A percentile compares a stretch with the other conserved stretches of the same genome.
Evolutionary conservation across 495 filamentous ascomycete species (phyloP).

Genomic region (Zalerion maritima): DNA sequence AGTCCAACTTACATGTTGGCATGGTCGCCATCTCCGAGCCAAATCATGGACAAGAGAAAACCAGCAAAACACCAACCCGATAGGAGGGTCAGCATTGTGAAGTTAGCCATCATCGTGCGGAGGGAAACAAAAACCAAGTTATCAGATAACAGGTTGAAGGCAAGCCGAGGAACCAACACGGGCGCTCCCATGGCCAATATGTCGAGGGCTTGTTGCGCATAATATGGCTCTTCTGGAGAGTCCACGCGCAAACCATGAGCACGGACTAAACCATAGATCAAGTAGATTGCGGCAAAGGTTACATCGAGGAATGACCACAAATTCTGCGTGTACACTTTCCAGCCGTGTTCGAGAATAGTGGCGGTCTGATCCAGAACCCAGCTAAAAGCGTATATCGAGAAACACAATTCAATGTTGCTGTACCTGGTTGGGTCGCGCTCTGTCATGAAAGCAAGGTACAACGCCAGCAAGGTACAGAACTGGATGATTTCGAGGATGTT

Average conservation of each 20-base stretch:
- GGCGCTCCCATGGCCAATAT: constrained; percentile 56
- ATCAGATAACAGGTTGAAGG: constrained; percentile 60
- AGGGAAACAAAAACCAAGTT: constrained; percentile 60
- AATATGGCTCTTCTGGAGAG: constrained; percentile 10
- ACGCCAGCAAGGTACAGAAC: constrained; percentile 43
- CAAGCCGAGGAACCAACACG: constrained; percentile 54
- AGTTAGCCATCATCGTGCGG: constrained; percentile 61
- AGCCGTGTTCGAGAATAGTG: constrained; percentile 56
- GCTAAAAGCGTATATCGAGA: constrained; percentile 50
- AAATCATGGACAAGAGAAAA: constrained; percentile 55
- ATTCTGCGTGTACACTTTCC: constrained; percentile 63
- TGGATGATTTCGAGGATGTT: constrained; percentile 54
- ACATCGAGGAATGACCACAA: constrained; percentile 68
- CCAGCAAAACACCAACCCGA: constrained; percentile 60
- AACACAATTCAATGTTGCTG: constrained; percentile 40
- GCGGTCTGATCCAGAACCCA: constrained; percentile 62
- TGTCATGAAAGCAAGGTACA: constrained; percentile 51
- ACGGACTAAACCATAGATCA: constrained; percentile 43
- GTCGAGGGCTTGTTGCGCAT: constrained; percentile 47
- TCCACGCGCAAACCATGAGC: constrained; percentile 36
- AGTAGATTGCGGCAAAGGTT: constrained; percentile 47
- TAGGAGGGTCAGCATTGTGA: constrained; percentile 46
- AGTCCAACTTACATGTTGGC: constrained; percentile 18
- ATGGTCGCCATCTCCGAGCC: constrained; percentile 41
- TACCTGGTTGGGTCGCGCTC: constrained; percentile 34